Evolutionary conservation across 768 basidiomycete species (phyloP).

Genomic region (Suillus lakei): DNA sequence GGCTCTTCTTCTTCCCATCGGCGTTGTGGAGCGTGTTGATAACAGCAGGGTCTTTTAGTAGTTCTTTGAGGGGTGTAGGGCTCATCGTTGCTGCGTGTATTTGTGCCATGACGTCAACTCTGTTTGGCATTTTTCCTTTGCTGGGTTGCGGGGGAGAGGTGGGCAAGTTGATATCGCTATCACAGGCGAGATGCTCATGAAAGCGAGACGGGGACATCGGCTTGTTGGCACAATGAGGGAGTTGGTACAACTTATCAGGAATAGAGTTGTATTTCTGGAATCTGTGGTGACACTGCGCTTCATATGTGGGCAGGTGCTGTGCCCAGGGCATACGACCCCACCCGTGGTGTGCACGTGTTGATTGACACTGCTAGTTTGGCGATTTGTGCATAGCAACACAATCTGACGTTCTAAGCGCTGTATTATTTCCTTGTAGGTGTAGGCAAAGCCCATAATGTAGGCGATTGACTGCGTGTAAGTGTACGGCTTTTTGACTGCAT

Average conservation of each 20-base stretch:
- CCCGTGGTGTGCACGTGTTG: conserved; percentile 27
- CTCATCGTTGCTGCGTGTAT: conserved; percentile 50
- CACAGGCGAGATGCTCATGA: conserved; percentile 33
- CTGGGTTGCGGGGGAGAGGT: conserved; percentile 13
- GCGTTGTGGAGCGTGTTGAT: conserved; percentile 38
- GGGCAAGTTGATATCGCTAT: conserved; percentile 16
- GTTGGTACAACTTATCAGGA: conserved; percentile 13
- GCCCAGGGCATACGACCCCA: conserved; percentile 10
- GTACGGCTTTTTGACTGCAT: conserved; percentile 6
- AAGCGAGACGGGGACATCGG: conserved; percentile 35
- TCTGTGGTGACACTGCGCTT: neutral
- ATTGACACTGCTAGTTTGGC: conserved; percentile 8
- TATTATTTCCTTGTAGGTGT: neutral
- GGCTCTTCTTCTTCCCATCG: conserved; percentile 35
- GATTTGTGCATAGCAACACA: conserved; percentile 1
- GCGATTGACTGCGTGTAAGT: neutral
- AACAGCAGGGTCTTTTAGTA: conserved; percentile 50
- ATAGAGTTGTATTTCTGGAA: conserved; percentile 8
- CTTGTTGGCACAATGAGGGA: conserved; percentile 10
- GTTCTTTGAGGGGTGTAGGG: conserved; percentile 48
- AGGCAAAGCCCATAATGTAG: neutral
- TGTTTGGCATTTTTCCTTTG: conserved; percentile 13
- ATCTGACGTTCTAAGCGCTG: neutral
- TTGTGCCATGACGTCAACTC: conserved; percentile 42
- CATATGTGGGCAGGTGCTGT: conserved; percentile 14